phyloP scores from a whole-genome alignment of 495 filamentous ascomycete genomes.

The Podospora pseudopauciseta region DNA sequence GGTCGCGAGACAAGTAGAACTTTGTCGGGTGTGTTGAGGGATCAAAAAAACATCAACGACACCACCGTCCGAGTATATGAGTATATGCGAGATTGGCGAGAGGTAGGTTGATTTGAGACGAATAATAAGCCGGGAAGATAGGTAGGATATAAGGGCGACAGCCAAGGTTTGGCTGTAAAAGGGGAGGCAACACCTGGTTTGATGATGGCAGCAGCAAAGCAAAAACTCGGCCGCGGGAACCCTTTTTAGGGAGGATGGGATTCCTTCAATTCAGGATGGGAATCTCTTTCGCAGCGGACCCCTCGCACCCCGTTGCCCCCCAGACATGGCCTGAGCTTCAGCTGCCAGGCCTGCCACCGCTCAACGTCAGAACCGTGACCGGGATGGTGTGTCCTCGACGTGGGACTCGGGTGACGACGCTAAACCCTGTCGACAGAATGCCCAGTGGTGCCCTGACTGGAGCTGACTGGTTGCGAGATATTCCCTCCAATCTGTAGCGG shows the following conservation, averaged over 20 bases:
- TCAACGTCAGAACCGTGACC: slow-evolving; percentile 3
- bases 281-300: slow-evolving; percentile 19
- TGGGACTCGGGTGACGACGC: background rate
- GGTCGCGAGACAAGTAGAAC: background rate
- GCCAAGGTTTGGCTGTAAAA: no score
- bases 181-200: background rate
- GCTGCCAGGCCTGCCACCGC: background rate
- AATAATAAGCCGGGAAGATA: background rate
- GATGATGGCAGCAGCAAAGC: slow-evolving; percentile 7
- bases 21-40: background rate
- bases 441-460: background rate
- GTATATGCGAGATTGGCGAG: background rate
- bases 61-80: background rate
- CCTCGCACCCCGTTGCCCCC: background rate
- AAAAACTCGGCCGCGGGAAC: background rate
- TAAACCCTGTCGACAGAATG: background rate
- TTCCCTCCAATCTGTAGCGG: background rate
- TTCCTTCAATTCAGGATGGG: slow-evolving; percentile 28
- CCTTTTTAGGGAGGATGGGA: slow-evolving; percentile 19
- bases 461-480: background rate
- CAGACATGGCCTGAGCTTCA: slow-evolving; percentile 5
- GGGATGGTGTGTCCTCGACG: slow-evolving; percentile 1
- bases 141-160: no score
- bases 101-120: background rate
- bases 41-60: slow-evolving; percentile 3